Evolutionary conservation across 176 grass and related monocot genomes (phyloP), one percentile per base, ranked within the genome.

Genomic region (Musa beccarii): DNA sequence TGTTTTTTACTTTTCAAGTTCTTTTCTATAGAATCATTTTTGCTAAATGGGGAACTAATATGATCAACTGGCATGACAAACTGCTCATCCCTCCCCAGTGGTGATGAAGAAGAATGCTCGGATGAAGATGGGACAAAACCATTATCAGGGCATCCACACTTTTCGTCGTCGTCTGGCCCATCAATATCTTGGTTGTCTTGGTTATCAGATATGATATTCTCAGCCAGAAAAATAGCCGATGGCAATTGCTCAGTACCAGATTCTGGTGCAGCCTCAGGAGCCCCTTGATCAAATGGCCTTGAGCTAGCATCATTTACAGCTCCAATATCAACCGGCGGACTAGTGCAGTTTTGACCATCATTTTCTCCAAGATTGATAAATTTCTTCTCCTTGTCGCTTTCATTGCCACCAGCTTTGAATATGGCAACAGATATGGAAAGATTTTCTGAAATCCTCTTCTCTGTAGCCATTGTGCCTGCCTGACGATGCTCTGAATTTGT

Each of bases 1-100:
- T 26, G 79, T 65, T 29, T 26, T 43, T 81, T 56, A 21, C 26
- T 72, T 76, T 81, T 67, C 54, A 75, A 75, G 16, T 82, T 79
- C 51, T 75, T 63, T 69, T 52, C 53, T 54, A 68, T 63, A 53
- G 55, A 14, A 50, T 53, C 62, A 75, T 71, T 20, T 51, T 53
- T 56, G 28, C 52, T 63, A 20, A 23, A 72, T 70, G 55, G 54
- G 43, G 79, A 67, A 34, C 1, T 53, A 51, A 52, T 59, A 28
- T 9, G 10, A 80, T 21, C 53, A 79, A 53, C n/a, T 59, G 54
- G 29, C 7, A n/a, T 63, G 54, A 72, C 20, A 63, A n/a, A 21
- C 59, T 53, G 68, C 56, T 53, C 49, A 20, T 7, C 22, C 19
- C n/a, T 63, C 29, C 55, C 55, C 16, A 28, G 13, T 63, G 68